Conservation (phyloP, 139 green algal species). For the Dunaliella primolecta region DNA sequence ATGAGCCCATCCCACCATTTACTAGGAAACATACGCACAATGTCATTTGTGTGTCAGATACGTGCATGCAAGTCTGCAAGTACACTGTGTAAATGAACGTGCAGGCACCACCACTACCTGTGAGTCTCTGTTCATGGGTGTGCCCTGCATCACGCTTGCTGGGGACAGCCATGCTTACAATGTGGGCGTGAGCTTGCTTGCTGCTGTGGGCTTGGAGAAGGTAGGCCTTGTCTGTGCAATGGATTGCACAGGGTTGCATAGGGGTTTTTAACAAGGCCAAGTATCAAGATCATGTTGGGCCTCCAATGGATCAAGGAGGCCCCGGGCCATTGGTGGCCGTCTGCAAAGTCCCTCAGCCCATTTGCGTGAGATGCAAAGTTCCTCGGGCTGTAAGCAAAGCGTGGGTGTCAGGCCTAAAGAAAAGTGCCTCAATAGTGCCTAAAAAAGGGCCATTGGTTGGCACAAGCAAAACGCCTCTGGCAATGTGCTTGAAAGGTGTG, state of each 20-base stretch:
- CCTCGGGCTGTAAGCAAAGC: not conserved
- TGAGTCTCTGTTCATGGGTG: conserved; percentile 93
- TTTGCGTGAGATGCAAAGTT: not conserved
- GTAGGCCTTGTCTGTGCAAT: not conserved
- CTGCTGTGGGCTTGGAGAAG: conserved; percentile 63
- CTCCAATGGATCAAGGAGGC: too few relatives aligned
- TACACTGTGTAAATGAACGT: not conserved
- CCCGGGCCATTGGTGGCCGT: too few relatives aligned
- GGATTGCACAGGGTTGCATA: not conserved
- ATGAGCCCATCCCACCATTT: too few relatives aligned
- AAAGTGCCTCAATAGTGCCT: not conserved
- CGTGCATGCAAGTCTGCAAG: not conserved
- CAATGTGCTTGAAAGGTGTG: not conserved
- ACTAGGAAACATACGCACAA: too few relatives aligned
- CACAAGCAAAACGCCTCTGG: not conserved
- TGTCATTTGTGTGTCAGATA: not conserved
- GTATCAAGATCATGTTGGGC: not conserved
- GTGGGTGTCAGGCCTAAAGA: not conserved
- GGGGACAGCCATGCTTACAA: conserved; percentile 94
- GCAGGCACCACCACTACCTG: conserved; percentile 95
- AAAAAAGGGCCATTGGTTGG: not conserved
- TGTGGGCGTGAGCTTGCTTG: conserved; percentile 86
- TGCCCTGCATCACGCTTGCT: conserved; percentile 82
- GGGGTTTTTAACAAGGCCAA: not conserved
- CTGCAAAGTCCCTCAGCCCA: not conserved